Evolutionary conservation across 1,139 yeast species (phyloP), one percentile per base, ranked within the genome.

Genomic region (Dujonia santamariae): DNA sequence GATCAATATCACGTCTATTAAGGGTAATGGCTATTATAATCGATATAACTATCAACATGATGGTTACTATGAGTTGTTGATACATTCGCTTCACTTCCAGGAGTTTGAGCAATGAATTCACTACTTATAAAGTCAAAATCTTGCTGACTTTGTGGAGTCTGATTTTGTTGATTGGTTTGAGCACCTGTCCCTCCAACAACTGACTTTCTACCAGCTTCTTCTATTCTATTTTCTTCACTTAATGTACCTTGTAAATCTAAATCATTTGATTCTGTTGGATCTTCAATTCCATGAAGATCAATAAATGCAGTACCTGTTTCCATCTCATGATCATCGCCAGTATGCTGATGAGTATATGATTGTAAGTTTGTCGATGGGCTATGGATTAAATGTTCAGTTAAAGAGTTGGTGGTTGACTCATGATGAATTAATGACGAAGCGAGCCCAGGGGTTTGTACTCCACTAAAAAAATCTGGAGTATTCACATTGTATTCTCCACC

Each of bases 401-500:
- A 13, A 9, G 20, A 4, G 8, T 21, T 12, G 8, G 24, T 11
- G 4, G 19, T 14, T 14, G 17, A 28, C 24, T 22, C n/a, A 42
- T 41, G 5, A 43, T 23, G 16, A 12, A 11, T 13, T 24, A 28
- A 19, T 4, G 31, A 28, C 19, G 31, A 28, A 18, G 24, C 24
- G 5, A 19, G 18, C 6, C 24, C 31, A 6, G 26, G 27, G 3
- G 28, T 30, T 13, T 23, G 27, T 11, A 9, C 28, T 17, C 28
- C 33, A 15, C 46, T 46, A 26, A 61, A 54, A 35, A 61, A 61
- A 32, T 61, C 64, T 2, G 67, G 64, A 2, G 64, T 56, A 35
- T 53, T 51, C 9, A 57, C 61, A 30, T 47, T 44, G 32, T 28
- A 34, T 12, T 23, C 26, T 6, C 13, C 26, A 6, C 26, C 26